phyloP scores from a whole-genome alignment of 2,329 filamentous ascomycete species.

The Trichoderma afroharzianum region DNA sequence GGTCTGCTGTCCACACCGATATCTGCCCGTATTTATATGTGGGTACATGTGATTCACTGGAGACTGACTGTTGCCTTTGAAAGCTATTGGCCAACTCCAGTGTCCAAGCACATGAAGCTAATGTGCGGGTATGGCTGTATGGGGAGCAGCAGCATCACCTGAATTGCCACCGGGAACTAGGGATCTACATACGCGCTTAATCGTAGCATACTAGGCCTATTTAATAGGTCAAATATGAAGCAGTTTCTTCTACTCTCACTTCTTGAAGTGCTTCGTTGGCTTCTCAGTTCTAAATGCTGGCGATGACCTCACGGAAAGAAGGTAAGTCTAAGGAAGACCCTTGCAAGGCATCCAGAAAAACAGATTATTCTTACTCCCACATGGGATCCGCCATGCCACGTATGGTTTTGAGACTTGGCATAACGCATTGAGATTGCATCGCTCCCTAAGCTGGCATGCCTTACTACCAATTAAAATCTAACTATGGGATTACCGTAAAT shows the following conservation, averaged over 20 bases:
- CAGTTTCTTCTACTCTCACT: not conserved
- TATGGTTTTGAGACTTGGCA: not conserved
- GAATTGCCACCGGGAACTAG: not conserved
- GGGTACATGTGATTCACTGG: not conserved
- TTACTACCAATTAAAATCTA: not conserved
- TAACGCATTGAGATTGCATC: not conserved
- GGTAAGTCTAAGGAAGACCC: not conserved
- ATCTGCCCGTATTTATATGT: not conserved
- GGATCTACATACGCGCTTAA: not conserved
- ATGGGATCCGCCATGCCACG: not conserved
- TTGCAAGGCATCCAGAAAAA: not conserved
- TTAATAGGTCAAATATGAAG: not conserved
- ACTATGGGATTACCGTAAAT: not conserved
- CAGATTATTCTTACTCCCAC: not conserved
- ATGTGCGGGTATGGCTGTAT: not conserved
- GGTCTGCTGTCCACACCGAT: not conserved
- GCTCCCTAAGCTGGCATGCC: not conserved
- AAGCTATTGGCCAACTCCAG: not conserved
- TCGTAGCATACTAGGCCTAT: not conserved
- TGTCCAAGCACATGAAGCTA: too few relatives aligned
- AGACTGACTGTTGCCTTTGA: not conserved
- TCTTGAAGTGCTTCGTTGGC: not conserved
- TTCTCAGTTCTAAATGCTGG: not conserved
- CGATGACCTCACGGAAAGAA: not conserved
- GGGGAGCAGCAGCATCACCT: not conserved